A percentile compares a stretch with the other conserved stretches of the same genome.
Evolutionary conservation across 2,329 filamentous ascomycete species (phyloP).

Genomic region (Monilinia fructigena): DNA sequence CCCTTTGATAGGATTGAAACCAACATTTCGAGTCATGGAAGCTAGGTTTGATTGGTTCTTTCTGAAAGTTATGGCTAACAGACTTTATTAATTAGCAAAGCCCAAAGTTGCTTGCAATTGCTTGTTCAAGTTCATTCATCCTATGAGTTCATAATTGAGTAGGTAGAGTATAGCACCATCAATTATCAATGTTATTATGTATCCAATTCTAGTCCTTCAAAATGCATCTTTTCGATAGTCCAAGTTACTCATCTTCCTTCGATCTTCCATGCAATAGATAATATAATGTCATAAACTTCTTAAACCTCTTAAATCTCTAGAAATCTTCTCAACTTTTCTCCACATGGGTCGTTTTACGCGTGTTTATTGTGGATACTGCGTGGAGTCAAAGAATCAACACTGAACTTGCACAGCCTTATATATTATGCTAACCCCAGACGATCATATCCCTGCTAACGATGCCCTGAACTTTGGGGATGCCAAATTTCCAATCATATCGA

Average conservation of each 20-base stretch:
- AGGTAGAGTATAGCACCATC: not conserved
- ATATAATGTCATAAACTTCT: too few relatives aligned
- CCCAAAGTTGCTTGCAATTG: not conserved
- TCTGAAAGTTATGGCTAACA: not conserved
- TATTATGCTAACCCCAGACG: constrained; percentile 17
- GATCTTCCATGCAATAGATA: constrained; percentile 5
- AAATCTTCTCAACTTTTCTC: constrained; percentile 7
- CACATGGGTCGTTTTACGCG: constrained; percentile 9
- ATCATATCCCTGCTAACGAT: constrained; percentile 1
- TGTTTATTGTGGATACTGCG: constrained; percentile 11
- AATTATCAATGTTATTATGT: not conserved
- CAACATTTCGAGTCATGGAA: not conserved
- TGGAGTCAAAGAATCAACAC: constrained; percentile 3
- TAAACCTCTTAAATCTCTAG: too few relatives aligned
- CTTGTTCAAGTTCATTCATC: not conserved
- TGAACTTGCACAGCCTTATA: constrained; percentile 7
- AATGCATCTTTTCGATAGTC: not conserved
- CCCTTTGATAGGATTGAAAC: not conserved
- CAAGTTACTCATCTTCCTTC: not conserved
- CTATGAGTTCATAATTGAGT: not conserved
- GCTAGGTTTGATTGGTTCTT: not conserved
- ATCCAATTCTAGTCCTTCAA: not conserved
- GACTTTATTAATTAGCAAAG: not conserved
- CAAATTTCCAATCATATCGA: constrained; percentile 4
- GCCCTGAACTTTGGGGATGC: not conserved